Percentiles rank a stretch among this genome's conserved stretches.
phyloP scores from a whole-genome alignment of 441 rosid genomes.

The Pelargonium myrrhifolium region DNA sequence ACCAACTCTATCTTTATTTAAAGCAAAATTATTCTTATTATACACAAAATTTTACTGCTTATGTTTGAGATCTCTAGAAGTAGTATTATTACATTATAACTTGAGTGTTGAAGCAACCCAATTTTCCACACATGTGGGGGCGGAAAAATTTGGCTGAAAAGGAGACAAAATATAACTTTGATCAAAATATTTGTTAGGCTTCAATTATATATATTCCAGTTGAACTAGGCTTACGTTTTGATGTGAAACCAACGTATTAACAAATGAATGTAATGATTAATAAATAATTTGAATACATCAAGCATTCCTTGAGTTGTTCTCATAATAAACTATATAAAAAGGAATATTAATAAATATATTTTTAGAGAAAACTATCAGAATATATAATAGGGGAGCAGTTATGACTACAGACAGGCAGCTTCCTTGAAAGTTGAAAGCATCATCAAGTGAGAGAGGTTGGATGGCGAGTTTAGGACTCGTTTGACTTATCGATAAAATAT shows the following conservation, averaged over 20 bases:
- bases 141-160: slow-evolving; percentile 4
- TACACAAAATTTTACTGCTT: not conserved
- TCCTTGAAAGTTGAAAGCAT: too few species aligned
- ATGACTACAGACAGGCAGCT: not conserved
- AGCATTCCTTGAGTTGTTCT: too few species aligned
- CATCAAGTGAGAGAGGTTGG: too few species aligned
- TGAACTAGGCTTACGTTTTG: not conserved
- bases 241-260: not conserved
- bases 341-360: not conserved
- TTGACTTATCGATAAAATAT: too few species aligned
- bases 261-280: too few species aligned
- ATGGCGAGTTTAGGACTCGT: too few species aligned
- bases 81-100: not conserved
- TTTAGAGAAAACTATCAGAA: not conserved
- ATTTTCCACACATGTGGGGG: not conserved
- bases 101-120: not conserved
- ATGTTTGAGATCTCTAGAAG: not conserved
- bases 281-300: too few species aligned
- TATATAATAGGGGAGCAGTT: not conserved
- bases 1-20: not conserved
- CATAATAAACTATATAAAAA: not conserved
- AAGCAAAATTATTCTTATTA: not conserved
- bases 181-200: not conserved
- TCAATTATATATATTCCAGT: not conserved
- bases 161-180: slow-evolving; percentile 10